Conservation (phyloP, 2,329 filamentous ascomycete species). For the Podosphaera xanthii region DNA sequence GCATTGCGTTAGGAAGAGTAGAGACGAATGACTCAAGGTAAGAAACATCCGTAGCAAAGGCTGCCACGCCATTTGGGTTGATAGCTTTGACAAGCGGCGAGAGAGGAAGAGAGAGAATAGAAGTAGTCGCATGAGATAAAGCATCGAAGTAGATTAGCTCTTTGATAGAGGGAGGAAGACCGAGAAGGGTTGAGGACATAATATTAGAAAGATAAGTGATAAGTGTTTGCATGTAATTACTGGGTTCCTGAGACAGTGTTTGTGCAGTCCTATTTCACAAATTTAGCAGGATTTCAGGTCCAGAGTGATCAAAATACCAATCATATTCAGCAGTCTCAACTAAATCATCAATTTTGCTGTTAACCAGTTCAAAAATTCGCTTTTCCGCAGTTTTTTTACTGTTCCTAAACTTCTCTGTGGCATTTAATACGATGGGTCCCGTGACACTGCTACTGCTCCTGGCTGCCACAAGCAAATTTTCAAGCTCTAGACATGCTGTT, state of each 20-base stretch:
- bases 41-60: conserved; percentile 60
- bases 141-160: conserved; percentile 96
- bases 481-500: conserved; percentile 71
- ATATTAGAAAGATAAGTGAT: conserved; percentile 87
- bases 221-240: conserved; percentile 85
- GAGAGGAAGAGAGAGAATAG: conserved; percentile 32
- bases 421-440: conserved; percentile 54
- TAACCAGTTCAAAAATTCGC: conserved; percentile 93
- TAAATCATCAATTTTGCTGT: conserved; percentile 94
- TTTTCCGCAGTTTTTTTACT: conserved; percentile 95
- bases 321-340: conserved; percentile 96
- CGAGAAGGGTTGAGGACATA: conserved; percentile 83
- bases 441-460: conserved; percentile 63
- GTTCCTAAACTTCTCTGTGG: conserved; percentile 65
- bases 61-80: conserved; percentile 63
- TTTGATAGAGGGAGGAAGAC: conserved; percentile 87
- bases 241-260: conserved; percentile 46
- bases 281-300: conserved; percentile 8
- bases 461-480: conserved; percentile 64
- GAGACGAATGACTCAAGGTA: conserved; percentile 75
- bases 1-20: conserved; percentile 60
- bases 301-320: conserved; percentile 30
- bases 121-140: conserved; percentile 68
- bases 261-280: conserved; percentile 25
- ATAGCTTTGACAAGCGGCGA: conserved; percentile 50